phyloP scores from a whole-genome alignment of 164 flowering plant species.

The Vitis amurensis region DNA sequence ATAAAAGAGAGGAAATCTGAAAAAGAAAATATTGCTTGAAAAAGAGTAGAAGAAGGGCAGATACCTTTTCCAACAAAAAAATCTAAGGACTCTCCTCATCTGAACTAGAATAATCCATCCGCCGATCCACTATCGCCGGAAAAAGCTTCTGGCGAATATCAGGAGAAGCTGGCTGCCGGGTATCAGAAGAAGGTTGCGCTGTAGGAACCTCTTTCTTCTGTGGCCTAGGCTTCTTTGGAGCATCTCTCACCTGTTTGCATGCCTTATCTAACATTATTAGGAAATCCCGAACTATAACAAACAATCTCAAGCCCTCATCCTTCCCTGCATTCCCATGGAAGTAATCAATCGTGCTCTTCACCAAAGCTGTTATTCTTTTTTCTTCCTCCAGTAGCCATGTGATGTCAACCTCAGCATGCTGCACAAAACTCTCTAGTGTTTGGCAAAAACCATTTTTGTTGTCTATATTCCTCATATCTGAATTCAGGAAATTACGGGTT shows the following conservation, averaged over 20 bases:
- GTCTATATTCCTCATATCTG: conserved; percentile 44
- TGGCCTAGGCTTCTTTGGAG: conserved; percentile 32
- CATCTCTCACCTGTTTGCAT: conserved; percentile 62
- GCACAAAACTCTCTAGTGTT: conserved; percentile 55
- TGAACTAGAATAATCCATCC: conserved; percentile 42
- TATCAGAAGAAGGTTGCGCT: conserved; percentile 31
- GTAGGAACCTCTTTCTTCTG: conserved; percentile 34
- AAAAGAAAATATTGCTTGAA: neutral
- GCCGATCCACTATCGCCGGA: conserved; percentile 53
- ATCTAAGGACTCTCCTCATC: conserved; percentile 37
- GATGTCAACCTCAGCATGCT: conserved; percentile 65
- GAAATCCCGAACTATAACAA: conserved; percentile 80
- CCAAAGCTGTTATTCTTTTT: conserved; percentile 71
- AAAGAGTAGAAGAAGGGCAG: neutral
- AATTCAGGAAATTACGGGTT: conserved; percentile 49
- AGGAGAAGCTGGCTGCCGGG: conserved; percentile 20
- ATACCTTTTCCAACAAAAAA: conserved; percentile 13
- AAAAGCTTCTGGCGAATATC: conserved; percentile 38
- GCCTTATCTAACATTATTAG: conserved; percentile 69
- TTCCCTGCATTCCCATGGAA: conserved; percentile 84
- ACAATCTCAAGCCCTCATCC: conserved; percentile 84
- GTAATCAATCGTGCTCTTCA: conserved; percentile 80
- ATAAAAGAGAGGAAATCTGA: no score
- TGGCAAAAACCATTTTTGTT: conserved; percentile 54
- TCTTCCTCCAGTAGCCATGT: conserved; percentile 63